phyloP scores from a whole-genome alignment of 805 yeast genomes.

The Blastobotrys chiropterorum region DNA sequence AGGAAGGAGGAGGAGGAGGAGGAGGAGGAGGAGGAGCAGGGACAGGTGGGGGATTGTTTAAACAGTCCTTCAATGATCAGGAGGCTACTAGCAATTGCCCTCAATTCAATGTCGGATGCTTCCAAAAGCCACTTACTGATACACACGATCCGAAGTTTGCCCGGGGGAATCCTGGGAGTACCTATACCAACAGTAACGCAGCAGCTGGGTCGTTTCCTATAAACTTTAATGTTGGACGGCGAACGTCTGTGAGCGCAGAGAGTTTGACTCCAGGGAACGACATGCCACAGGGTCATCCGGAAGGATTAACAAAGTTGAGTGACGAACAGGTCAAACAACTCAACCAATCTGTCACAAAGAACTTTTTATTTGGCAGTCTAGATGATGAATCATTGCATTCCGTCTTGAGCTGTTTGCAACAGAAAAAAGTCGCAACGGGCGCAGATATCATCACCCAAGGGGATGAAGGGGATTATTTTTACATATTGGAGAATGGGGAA shows the following conservation, averaged over 20 bases:
- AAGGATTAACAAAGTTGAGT: slow-evolving; percentile 15
- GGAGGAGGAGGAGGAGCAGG: slow-evolving; percentile 7
- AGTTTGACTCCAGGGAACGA: slow-evolving; percentile 7
- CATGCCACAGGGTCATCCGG: not conserved
- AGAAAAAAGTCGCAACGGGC: slow-evolving; percentile 53
- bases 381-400: slow-evolving; percentile 72
- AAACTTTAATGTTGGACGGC: slow-evolving; percentile 62
- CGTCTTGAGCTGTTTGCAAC: slow-evolving; percentile 78
- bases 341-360: slow-evolving; percentile 64
- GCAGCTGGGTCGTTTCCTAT: slow-evolving; percentile 37
- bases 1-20: no score
- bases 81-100: not conserved
- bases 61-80: not conserved
- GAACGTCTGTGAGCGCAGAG: slow-evolving; percentile 89
- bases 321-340: slow-evolving; percentile 60
- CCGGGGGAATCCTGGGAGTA: no score
- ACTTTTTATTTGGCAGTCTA: slow-evolving; percentile 77
- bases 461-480: slow-evolving; percentile 90
- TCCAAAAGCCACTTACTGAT: slow-evolving; percentile 9
- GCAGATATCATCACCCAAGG: slow-evolving; percentile 79
- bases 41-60: slow-evolving; percentile 3
- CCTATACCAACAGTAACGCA: not conserved
- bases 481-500: slow-evolving; percentile 75
- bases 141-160: slow-evolving; percentile 2
- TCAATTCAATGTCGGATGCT: slow-evolving; percentile 1